phyloP scores from a whole-genome alignment of 306 rosid genomes.

The Quercus glauca region DNA sequence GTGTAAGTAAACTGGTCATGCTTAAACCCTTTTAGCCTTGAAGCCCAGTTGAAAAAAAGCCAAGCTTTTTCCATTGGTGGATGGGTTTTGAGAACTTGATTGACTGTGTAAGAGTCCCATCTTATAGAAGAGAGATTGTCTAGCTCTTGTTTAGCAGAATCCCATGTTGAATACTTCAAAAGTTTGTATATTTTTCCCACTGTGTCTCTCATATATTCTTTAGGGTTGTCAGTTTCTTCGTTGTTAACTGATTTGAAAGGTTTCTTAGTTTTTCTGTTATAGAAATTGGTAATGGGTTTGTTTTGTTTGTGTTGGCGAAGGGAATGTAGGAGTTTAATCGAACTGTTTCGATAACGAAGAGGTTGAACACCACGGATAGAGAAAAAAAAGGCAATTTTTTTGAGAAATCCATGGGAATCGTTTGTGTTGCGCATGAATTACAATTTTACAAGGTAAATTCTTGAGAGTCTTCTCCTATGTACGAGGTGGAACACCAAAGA shows the following conservation, averaged over 20 bases:
- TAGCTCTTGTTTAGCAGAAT: slow-evolving; percentile 51
- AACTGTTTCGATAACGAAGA: background rate
- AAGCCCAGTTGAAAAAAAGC: slow-evolving; percentile 82
- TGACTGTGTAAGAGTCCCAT: slow-evolving; percentile 91
- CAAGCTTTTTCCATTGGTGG: slow-evolving; percentile 92
- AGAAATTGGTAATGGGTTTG: slow-evolving; percentile 17
- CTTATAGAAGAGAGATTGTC: slow-evolving; percentile 40
- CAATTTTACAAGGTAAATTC: background rate
- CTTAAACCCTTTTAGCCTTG: slow-evolving; percentile 51
- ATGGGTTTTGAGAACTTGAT: slow-evolving; percentile 72
- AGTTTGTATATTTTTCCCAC: slow-evolving; percentile 44
- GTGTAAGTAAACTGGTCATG: slow-evolving; percentile 83
- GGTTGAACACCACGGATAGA: slow-evolving; percentile 1
- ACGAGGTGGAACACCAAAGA: background rate
- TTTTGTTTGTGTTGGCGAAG: slow-evolving; percentile 33
- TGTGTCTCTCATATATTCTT: slow-evolving; percentile 49
- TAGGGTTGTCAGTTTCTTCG: slow-evolving; percentile 3
- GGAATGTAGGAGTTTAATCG: slow-evolving; percentile 35
- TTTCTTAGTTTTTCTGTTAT: slow-evolving; percentile 10
- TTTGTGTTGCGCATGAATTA: slow-evolving; percentile 6
- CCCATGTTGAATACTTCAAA: slow-evolving; percentile 65
- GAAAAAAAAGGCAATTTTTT: slow-evolving; percentile 6
- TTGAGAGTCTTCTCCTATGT: background rate
- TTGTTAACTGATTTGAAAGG: slow-evolving; percentile 9
- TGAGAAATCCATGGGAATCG: slow-evolving; percentile 29